Evolutionary conservation across 1,284 basidiomycete genomes (phyloP), one percentile per base, ranked within the genome.

Genomic region (Inonotus obliquus): DNA sequence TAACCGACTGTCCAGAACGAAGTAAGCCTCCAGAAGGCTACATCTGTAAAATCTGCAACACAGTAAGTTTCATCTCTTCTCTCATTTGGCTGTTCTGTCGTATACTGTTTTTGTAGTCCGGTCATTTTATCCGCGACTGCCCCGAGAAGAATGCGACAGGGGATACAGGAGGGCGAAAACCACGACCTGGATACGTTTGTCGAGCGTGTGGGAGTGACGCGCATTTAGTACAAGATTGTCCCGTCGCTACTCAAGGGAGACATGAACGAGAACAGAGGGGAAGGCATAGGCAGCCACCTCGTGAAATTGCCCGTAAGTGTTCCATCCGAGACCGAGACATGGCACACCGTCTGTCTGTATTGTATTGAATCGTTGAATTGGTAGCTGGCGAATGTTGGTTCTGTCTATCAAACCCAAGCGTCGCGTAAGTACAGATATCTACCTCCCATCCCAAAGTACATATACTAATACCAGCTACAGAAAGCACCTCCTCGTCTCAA

Each of bases 381-480:
- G 19, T 67, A 92, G 91, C 92, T 65, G 88, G 89, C 63, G 89
- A 93, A 75, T 96, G 95, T 73, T 97, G 95, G 94, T 97, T 97
- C 78, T 98, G 95, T 72, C 72, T 98, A 59, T 95, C 92, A 54
- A 97, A 97, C 71, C 95, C 95, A 1, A 89, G 85, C 68, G 79
- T 95, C 35, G 87, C 90, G 89, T 91, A 71, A 65, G 86, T 75
- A 13, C 37, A 35, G n/a, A 5, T 38, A 55, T 52, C 9, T 35
- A n/a, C 35, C 11, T 41, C 58, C 2, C 29, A 29, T n/a, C 14
- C 58, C 32, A 48, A 4, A 21, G n/a, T 52, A 53, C 63, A 35
- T 63, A 25, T 45, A 53, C 37, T 65, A 59, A 59, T 71, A 32
- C 9, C 35, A 60, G 41, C 7, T 35, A 55, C 67, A 94, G 92